Evolutionary conservation across 495 filamentous ascomycete species (phyloP).

Genomic region (Aspergillus coremiiformis): DNA sequence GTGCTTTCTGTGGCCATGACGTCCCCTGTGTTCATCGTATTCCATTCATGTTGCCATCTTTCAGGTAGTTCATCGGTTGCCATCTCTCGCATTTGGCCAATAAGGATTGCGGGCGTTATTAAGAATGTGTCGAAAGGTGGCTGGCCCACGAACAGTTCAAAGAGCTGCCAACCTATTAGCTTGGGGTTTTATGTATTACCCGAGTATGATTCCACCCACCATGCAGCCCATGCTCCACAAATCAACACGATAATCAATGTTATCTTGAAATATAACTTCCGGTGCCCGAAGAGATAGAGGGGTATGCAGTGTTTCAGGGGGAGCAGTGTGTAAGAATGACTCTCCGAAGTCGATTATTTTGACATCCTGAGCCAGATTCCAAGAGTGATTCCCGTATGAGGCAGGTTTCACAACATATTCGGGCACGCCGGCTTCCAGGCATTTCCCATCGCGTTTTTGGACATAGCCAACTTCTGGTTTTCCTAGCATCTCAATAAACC

Average conservation of each 20-base stretch:
- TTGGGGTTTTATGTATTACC: background rate
- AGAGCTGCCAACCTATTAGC: conserved; percentile 25
- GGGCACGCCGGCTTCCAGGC: conserved; percentile 25
- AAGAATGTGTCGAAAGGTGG: conserved; percentile 32
- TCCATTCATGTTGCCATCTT: conserved; percentile 24
- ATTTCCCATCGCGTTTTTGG: conserved; percentile 25
- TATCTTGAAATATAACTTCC: conserved; percentile 35
- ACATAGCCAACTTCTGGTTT: conserved; percentile 30
- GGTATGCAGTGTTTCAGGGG: conserved; percentile 26
- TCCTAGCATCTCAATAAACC: conserved; percentile 29
- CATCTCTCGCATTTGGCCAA: conserved; percentile 30
- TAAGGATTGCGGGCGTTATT: conserved; percentile 23
- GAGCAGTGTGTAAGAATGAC: conserved; percentile 24
- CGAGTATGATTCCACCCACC: conserved; percentile 25
- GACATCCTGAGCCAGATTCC: conserved; percentile 14
- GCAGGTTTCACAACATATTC: conserved; percentile 29
- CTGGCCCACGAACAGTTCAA: conserved; percentile 32
- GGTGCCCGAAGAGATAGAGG: conserved; percentile 32
- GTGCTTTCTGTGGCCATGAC: conserved; percentile 9
- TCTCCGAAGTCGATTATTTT: conserved; percentile 42
- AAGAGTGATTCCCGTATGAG: conserved; percentile 14
- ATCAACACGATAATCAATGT: conserved; percentile 35
- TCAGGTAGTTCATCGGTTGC: conserved; percentile 24
- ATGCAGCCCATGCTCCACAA: conserved; percentile 39
- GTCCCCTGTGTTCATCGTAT: conserved; percentile 15